Evolutionary conservation across 192 early-diverging fungal genomes (phyloP).

Genomic region (Podila horticola): DNA sequence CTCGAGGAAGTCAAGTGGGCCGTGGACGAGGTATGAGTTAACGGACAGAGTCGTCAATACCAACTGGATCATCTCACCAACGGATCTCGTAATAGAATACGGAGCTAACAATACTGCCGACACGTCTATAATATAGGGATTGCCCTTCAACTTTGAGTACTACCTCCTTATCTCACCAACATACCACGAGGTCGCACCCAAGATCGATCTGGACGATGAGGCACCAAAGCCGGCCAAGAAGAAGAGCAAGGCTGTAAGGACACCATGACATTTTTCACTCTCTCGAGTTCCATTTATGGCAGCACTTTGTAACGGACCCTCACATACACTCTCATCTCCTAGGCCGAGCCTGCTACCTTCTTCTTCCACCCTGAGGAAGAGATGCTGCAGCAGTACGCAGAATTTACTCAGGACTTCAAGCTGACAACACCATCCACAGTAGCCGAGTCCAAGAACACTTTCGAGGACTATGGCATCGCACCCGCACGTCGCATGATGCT

Average conservation of each 20-base stretch:
- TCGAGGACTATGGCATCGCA: conserved; percentile 87
- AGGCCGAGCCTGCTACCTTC: conserved; percentile 61
- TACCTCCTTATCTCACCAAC: conserved; percentile 83
- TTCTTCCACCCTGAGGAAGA: conserved; percentile 96
- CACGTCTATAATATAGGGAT: conserved; percentile 53
- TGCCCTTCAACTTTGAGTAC: conserved; percentile 85
- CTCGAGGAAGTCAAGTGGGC: conserved; percentile 83
- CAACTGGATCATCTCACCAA: no score
- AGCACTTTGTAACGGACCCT: background rate
- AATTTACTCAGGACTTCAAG: conserved; percentile 83
- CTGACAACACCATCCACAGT: conserved; percentile 74
- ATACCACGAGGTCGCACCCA: conserved; percentile 80
- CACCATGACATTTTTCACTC: background rate
- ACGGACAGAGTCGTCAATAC: no score
- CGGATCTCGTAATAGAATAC: background rate
- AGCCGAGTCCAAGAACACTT: conserved; percentile 82
- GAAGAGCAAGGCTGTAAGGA: conserved; percentile 56
- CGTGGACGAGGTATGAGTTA: conserved; percentile 65
- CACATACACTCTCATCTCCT: no score
- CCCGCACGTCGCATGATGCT: conserved; percentile 75
- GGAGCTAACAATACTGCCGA: background rate
- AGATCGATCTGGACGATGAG: conserved; percentile 66
- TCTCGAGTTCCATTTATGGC: background rate
- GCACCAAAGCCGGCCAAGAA: conserved; percentile 44
- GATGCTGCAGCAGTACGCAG: conserved; percentile 81